Evolutionary conservation across 164 flowering plant species (phyloP), one percentile per base, ranked within the genome.

Genomic region (Buxus sempervirens): DNA sequence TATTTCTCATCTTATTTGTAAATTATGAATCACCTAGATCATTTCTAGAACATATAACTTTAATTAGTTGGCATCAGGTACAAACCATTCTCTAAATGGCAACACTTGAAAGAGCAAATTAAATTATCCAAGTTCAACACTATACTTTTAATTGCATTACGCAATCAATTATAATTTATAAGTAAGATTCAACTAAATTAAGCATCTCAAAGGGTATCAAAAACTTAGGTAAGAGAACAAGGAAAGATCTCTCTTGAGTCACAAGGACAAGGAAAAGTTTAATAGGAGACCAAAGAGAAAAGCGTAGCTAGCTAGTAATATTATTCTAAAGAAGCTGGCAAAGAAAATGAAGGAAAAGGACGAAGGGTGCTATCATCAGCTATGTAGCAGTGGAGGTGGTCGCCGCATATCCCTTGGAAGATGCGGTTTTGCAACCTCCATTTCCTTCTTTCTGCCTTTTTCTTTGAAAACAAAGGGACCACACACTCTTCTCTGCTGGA

Each of bases 401-500:
- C 71, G 78, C 78, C 80, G 80, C 75, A 81, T 81, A 81, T 81
- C 62, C 84, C 55, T 64, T 72, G 76, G 78, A 78, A 78, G 79
- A 73, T 76, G 57, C 80, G 9, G 27, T 58, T 27, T 32, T 24
- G 9, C 54, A 72, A 60, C 68, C 69, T 57, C 38, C 22, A 63
- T 67, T 25, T 63, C 27, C 6, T 36, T 22, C 15, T 58, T 28
- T 59, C n/a, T n/a, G n/a, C n/a, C n/a, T n/a, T 49, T 60, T 38
- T 45, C 57, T 60, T 60, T 60, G 55, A 54, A 41, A 23, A 15
- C 24, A 65, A 66, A 67, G 64, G 74, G 19, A 54, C 65, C 65
- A 38, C 68, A 41, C 9, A 56, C 62, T n/a, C 63, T 18, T 41
- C 9, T 18, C 23, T 48, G 5, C 56, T 27, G 8, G 19, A 38